These are phyloP conservation scores for Paracoccidioides brasiliensis DNA, from an alignment of 2,329 filamentous ascomycete genomes.

Conservation along the genomic window DNA sequence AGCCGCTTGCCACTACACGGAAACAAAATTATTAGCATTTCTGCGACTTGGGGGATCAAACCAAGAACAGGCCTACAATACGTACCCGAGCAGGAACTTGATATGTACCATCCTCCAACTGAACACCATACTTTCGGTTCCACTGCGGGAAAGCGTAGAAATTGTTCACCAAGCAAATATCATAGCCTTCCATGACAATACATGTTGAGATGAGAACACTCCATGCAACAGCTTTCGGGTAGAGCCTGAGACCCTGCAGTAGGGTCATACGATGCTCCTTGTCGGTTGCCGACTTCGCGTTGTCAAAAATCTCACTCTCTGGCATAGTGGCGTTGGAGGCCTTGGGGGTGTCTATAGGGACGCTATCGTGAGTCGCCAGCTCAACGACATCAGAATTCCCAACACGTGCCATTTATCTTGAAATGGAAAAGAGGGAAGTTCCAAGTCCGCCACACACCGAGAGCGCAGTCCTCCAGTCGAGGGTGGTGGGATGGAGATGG, in stretches of 20 bases:
- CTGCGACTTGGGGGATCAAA: background rate
- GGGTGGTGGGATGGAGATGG: background rate
- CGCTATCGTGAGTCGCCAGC: background rate
- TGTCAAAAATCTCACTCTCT: slow-evolving; percentile 21
- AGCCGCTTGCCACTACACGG: slow-evolving; percentile 32
- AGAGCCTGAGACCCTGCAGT: slow-evolving; percentile 62
- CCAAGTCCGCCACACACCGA: background rate
- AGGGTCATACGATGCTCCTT: slow-evolving; percentile 55
- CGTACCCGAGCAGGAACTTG: slow-evolving; percentile 28
- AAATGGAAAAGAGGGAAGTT: background rate
- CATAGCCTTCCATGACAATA: slow-evolving; percentile 86
- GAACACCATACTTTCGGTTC: slow-evolving; percentile 29
- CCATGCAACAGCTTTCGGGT: slow-evolving; percentile 78
- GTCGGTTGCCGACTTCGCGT: slow-evolving; percentile 31
- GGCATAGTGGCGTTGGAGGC: background rate
- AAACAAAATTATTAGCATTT: slow-evolving; percentile 2
- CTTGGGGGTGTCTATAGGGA: too few species aligned
- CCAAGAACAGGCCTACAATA: background rate
- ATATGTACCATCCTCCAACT: slow-evolving; percentile 22
- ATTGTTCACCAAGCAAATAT: slow-evolving; percentile 68
- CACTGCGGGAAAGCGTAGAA: slow-evolving; percentile 46
- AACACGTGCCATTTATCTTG: background rate
- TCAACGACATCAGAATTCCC: background rate
- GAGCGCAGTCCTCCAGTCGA: background rate
- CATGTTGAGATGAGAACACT: slow-evolving; percentile 77